Evolutionary conservation across 2,329 filamentous ascomycete species (phyloP).

Genomic region (Decorospora gaudefroyi): DNA sequence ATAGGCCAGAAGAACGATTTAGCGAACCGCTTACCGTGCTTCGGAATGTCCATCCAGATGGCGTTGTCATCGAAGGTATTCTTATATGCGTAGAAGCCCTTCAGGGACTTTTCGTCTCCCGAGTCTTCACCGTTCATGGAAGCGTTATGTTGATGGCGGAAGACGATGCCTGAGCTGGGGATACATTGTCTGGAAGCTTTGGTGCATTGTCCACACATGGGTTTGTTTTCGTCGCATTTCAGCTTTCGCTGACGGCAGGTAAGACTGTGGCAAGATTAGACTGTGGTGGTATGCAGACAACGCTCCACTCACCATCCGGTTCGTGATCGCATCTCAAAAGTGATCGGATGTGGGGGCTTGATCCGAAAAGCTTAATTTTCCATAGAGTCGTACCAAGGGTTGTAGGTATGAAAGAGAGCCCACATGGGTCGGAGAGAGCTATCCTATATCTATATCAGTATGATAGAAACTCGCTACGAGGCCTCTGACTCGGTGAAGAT

Average conservation of each 20-base stretch:
- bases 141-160: slow-evolving; percentile 71
- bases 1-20: slow-evolving; percentile 1
- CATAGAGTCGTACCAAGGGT: slow-evolving; percentile 27
- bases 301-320: slow-evolving; percentile 46
- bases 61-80: slow-evolving; percentile 65
- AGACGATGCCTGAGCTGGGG: slow-evolving; percentile 66
- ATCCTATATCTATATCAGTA: slow-evolving; percentile 41
- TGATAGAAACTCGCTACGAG: too few species aligned
- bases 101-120: slow-evolving; percentile 54
- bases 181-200: slow-evolving; percentile 65
- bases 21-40: slow-evolving; percentile 53
- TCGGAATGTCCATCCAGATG: slow-evolving; percentile 66
- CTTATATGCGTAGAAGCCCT: slow-evolving; percentile 68
- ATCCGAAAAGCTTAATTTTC: slow-evolving; percentile 14
- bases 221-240: slow-evolving; percentile 67
- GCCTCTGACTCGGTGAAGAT: too few species aligned
- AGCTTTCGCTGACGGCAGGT: slow-evolving; percentile 66
- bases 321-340: slow-evolving; percentile 45
- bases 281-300: slow-evolving; percentile 3
- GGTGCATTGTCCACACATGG: slow-evolving; percentile 63
- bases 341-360: slow-evolving; percentile 22
- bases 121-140: slow-evolving; percentile 63
- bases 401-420: slow-evolving; percentile 29
- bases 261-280: slow-evolving; percentile 33
- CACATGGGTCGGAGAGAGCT: slow-evolving; percentile 32